Evolutionary conservation across 2,329 filamentous ascomycete genomes (phyloP).

Genomic region (Trichoderma oligosporum): DNA sequence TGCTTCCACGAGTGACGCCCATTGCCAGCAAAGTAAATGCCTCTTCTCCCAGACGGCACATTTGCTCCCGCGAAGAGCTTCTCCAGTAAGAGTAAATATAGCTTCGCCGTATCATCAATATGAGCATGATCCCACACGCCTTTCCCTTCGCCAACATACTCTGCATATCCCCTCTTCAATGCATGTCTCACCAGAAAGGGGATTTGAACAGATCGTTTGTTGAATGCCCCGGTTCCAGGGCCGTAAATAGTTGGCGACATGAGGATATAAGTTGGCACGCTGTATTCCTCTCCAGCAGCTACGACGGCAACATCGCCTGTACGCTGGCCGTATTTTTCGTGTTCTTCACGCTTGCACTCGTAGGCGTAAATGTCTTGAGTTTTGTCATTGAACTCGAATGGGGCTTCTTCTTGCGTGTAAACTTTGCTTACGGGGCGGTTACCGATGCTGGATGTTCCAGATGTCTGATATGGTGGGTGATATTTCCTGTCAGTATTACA

Average conservation of each 20-base stretch:
- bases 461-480: constrained; percentile 28
- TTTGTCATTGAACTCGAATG: constrained; percentile 39
- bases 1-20: constrained; percentile 40
- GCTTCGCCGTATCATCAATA: constrained; percentile 39
- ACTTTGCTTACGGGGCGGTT: constrained; percentile 38
- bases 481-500: too few relatives aligned
- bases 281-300: constrained; percentile 35
- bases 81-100: constrained; percentile 39
- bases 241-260: constrained; percentile 49
- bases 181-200: constrained; percentile 33
- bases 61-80: constrained; percentile 32
- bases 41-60: constrained; percentile 36
- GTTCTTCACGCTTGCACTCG: constrained; percentile 35
- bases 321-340: constrained; percentile 40
- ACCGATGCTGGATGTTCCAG: constrained; percentile 42
- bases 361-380: constrained; percentile 42
- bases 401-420: constrained; percentile 26
- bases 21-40: constrained; percentile 42
- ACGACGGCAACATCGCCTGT: constrained; percentile 43
- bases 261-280: constrained; percentile 44
- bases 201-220: constrained; percentile 38
- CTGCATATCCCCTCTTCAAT: constrained; percentile 24
- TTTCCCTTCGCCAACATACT: constrained; percentile 35
- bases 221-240: constrained; percentile 40
- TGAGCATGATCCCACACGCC: constrained; percentile 44